Evolutionary conservation across 2,329 filamentous ascomycete species (phyloP), one percentile per base, ranked within the genome.

Genomic region (Cladosporium sp.): DNA sequence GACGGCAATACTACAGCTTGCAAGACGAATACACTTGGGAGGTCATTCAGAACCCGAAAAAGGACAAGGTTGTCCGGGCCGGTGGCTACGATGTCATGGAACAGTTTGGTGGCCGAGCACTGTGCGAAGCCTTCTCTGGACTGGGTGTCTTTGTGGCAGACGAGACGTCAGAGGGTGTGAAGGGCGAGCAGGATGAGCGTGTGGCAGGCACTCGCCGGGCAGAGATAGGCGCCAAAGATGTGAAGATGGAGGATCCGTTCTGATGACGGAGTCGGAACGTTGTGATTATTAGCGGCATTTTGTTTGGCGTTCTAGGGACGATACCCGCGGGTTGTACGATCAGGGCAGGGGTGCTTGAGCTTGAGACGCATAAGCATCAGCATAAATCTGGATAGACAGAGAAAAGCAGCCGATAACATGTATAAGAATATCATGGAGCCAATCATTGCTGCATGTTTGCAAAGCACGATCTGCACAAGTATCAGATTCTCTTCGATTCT

Each of bases 121-220:
- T 98, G 66, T 87, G 89, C 56, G 91, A 96, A 66, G 90, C 92
- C 0, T 97, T 96, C 71, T 83, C 88, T 0, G 93, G 95, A 0
- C 70, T 98, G 55, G 89, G 87, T 0, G 87, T 95, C 40, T 95
- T 95, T 61, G 76, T 98, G 40, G 85, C 81, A 34, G 89, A 96
- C 43, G 91, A 95, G 65, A 64, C 61, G 46, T 66, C 46, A 57
- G 74, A 74, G 44, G 67, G 63, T 22, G 70, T 72, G 44, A 70
- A 66, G 32, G 70, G 68, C 45, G 68, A 59, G 4, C 57, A 59
- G 37, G 58, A 59, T 10, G 55, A 51, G 8, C 62, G 60, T 4
- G 58, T 57, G 2, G 59, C 67, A 2, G 68, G 63, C n/a, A 72
- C 66, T 9, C 57, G 53, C 64, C 70, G 42, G 68, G 63, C 76